Evolutionary conservation across 495 filamentous ascomycete genomes (phyloP).

Genomic region (Aspergillus baeticus): DNA sequence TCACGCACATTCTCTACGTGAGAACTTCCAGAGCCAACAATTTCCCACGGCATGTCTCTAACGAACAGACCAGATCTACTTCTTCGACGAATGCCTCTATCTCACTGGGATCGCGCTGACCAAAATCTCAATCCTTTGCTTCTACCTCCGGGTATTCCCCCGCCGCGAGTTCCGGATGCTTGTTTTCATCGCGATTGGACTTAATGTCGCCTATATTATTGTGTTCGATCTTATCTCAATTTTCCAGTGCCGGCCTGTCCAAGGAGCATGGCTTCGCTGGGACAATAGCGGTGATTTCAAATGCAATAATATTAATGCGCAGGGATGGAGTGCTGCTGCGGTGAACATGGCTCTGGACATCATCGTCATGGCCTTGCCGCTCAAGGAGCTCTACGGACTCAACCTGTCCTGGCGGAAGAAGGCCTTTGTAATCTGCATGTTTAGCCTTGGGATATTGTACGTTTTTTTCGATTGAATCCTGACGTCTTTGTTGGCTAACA

Average conservation of each 20-base stretch:
- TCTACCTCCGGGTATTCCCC: constrained; percentile 46
- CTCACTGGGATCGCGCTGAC: constrained; percentile 32
- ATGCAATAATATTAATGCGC: constrained; percentile 42
- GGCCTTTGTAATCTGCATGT: constrained; percentile 34
- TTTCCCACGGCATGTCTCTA: too few species aligned
- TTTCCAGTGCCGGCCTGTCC: constrained; percentile 43
- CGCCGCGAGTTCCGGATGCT: constrained; percentile 25
- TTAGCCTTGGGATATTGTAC: constrained; percentile 37
- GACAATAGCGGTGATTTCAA: constrained; percentile 33
- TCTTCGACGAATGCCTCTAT: constrained; percentile 35
- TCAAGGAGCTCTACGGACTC: constrained; percentile 31
- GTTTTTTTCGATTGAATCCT: constrained; percentile 7
- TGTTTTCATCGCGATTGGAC: constrained; percentile 30
- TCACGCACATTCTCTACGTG: constrained; percentile 39
- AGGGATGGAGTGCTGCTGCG: constrained; percentile 38
- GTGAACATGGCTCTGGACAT: constrained; percentile 4
- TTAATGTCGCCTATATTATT: constrained; percentile 38
- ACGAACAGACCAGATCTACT: constrained; percentile 23
- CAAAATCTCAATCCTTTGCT: constrained; percentile 40
- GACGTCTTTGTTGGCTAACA: neutral
- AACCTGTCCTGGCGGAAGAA: constrained; percentile 33
- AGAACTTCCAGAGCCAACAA: too few species aligned
- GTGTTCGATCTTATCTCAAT: constrained; percentile 39
- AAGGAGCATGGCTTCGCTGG: constrained; percentile 42
- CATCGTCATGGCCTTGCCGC: constrained; percentile 29